A percentile compares a stretch with the other conserved stretches of the same genome.
Evolutionary conservation across 2,329 filamentous ascomycete species (phyloP).

Genomic region (Zymoseptoria pseudotritici): DNA sequence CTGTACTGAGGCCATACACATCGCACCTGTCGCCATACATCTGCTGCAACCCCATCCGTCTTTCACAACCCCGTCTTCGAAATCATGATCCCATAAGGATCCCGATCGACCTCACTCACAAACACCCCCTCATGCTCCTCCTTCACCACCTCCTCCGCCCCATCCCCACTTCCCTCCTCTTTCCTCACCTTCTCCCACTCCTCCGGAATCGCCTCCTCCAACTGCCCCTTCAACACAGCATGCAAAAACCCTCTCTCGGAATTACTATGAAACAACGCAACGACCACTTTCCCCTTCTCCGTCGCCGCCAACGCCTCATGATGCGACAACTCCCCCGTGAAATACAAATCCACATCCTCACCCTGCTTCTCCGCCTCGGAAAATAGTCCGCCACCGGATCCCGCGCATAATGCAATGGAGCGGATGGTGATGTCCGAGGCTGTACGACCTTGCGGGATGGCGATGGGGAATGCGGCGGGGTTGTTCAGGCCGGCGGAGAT

Average conservation of each 20-base stretch:
- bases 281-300: conserved; percentile 73
- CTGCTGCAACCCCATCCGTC: no score
- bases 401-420: conserved; percentile 80
- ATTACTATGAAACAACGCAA: conserved; percentile 88
- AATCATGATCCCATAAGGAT: conserved; percentile 75
- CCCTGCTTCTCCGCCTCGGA: conserved; percentile 44
- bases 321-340: conserved; percentile 90
- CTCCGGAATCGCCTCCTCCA: conserved; percentile 52
- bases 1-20: no score
- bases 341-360: conserved; percentile 63
- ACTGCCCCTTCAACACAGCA: conserved; percentile 58
- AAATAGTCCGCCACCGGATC: conserved; percentile 74
- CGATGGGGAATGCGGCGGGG: conserved; percentile 57
- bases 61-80: conserved; percentile 25
- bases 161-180: conserved; percentile 31
- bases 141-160: conserved; percentile 41
- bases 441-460: conserved; percentile 52
- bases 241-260: conserved; percentile 78
- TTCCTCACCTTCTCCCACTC: conserved; percentile 46
- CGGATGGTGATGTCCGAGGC: conserved; percentile 52
- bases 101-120: conserved; percentile 72
- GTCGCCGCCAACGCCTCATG: conserved; percentile 83
- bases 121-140: conserved; percentile 56
- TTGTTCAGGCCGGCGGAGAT: conserved; percentile 58
- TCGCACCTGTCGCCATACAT: no score